Evolutionary conservation across 2,329 filamentous ascomycete species (phyloP).

Genomic region (Phaeomoniella chlamydospora): DNA sequence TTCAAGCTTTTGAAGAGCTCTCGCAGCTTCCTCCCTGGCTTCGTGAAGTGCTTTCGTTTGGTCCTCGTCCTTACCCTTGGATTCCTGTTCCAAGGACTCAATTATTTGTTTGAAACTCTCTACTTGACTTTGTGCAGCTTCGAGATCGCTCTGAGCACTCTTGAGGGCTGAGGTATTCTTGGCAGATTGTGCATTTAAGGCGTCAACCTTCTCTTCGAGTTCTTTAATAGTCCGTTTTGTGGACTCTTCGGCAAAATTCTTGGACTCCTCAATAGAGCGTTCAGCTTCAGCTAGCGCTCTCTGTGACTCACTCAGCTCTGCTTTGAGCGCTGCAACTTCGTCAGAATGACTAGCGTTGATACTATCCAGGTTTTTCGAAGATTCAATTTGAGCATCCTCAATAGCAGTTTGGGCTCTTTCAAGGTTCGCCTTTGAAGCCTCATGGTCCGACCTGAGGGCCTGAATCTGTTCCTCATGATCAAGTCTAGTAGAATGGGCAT

Average conservation of each 20-base stretch:
- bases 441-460: constrained; percentile 2
- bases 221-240: constrained; percentile 6
- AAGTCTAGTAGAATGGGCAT: constrained; percentile 18
- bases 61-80: constrained; percentile 20
- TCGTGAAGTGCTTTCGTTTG: constrained; percentile 18
- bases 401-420: constrained; percentile 4
- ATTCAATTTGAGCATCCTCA: constrained; percentile 10
- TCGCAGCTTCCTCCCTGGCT: constrained; percentile 18
- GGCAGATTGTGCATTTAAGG: constrained; percentile 7
- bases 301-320: constrained; percentile 14
- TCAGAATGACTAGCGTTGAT: constrained; percentile 3
- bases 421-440: constrained; percentile 1
- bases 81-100: constrained; percentile 19
- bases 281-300: constrained; percentile 6
- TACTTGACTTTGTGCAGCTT: constrained; percentile 14
- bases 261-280: constrained; percentile 4
- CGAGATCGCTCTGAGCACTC: constrained; percentile 6
- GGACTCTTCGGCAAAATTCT: constrained; percentile 6
- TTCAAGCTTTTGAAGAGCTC: constrained; percentile 18
- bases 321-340: constrained; percentile 9
- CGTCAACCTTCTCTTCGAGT: constrained; percentile 8
- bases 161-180: constrained; percentile 6
- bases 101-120: constrained; percentile 22
- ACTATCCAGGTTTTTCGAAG: constrained; percentile 3
- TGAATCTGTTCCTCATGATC: constrained; percentile 9